Conservation (phyloP, 768 basidiomycete species). For the Clavaria fumosa region DNA sequence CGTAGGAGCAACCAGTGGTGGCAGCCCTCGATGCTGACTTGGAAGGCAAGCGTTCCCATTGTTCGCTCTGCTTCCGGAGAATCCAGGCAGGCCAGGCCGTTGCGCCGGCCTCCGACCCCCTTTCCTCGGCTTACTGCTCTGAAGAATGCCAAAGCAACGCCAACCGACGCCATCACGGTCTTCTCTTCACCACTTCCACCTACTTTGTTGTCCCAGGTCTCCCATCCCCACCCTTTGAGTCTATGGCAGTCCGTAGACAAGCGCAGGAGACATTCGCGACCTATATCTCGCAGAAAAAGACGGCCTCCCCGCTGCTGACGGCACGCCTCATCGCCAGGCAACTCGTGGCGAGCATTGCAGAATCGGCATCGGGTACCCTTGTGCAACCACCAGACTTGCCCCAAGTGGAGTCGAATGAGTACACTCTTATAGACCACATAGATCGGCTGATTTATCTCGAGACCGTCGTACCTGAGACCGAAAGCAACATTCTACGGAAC, state of each 20-base stretch:
- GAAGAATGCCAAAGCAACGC: conserved; percentile 42
- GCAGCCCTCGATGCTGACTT: conserved; percentile 59
- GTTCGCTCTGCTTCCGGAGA: conserved; percentile 54
- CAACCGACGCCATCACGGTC: conserved; percentile 43
- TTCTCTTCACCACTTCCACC: conserved; percentile 60
- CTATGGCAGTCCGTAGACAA: conserved; percentile 30
- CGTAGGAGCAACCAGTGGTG: conserved; percentile 63
- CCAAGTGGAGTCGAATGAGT: conserved; percentile 35
- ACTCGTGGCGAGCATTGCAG: no score
- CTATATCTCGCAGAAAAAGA: conserved; percentile 34
- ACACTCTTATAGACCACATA: conserved; percentile 58
- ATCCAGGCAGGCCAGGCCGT: conserved; percentile 34
- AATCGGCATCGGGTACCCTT: conserved; percentile 45
- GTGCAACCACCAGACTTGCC: conserved; percentile 23
- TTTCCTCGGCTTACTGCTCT: conserved; percentile 59
- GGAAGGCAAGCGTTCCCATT: conserved; percentile 49
- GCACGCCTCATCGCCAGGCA: conserved; percentile 63
- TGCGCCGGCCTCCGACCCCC: conserved; percentile 31
- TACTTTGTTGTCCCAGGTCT: conserved; percentile 36
- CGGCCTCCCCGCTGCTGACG: conserved; percentile 37
- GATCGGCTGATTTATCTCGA: conserved; percentile 62
- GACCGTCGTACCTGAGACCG: conserved; percentile 30
- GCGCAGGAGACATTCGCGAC: conserved; percentile 48
- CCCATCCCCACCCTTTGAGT: conserved; percentile 13
- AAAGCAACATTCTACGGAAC: conserved; percentile 32